A percentile compares a stretch with the other conserved stretches of the same genome.
Evolutionary conservation across 192 early-diverging fungal genomes (phyloP).

Genomic region (Entrophospora sp.): DNA sequence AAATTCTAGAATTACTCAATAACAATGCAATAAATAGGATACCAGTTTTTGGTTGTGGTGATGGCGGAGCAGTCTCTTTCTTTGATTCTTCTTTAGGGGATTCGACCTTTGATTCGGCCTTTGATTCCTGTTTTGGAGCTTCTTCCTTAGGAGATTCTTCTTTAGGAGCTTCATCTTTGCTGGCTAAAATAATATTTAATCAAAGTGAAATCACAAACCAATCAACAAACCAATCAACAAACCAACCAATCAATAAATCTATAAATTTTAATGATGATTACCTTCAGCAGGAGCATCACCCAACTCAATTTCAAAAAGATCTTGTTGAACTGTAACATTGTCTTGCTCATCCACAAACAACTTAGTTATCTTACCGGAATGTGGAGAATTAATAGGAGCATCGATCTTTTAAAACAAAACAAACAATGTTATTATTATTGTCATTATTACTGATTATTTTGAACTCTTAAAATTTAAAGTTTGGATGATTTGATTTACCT

Average conservation of each 20-base stretch:
- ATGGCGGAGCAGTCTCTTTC: conserved; percentile 21
- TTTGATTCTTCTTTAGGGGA: conserved; percentile 32
- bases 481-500: conserved; percentile 42
- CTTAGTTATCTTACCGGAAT: conserved; percentile 80
- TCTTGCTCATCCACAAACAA: conserved; percentile 78
- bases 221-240: neutral
- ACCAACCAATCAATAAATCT: neutral
- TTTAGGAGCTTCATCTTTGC: conserved; percentile 34
- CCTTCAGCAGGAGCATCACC: conserved; percentile 59
- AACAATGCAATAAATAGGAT: neutral
- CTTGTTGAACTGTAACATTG: conserved; percentile 80
- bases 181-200: neutral
- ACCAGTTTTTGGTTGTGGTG: neutral
- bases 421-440: neutral
- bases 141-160: conserved; percentile 34
- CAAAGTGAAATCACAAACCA: neutral
- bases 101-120: conserved; percentile 28
- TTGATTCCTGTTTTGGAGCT: conserved; percentile 29
- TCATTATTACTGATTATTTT: neutral
- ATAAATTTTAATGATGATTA: conserved; percentile 15
- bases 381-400: conserved; percentile 95
- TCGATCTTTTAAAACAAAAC: conserved; percentile 62
- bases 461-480: neutral
- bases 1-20: neutral
- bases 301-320: conserved; percentile 87